Base-by-base conservation (phyloP, 108 stramenopile genomes). In the Nitzschia sp. region DNA sequence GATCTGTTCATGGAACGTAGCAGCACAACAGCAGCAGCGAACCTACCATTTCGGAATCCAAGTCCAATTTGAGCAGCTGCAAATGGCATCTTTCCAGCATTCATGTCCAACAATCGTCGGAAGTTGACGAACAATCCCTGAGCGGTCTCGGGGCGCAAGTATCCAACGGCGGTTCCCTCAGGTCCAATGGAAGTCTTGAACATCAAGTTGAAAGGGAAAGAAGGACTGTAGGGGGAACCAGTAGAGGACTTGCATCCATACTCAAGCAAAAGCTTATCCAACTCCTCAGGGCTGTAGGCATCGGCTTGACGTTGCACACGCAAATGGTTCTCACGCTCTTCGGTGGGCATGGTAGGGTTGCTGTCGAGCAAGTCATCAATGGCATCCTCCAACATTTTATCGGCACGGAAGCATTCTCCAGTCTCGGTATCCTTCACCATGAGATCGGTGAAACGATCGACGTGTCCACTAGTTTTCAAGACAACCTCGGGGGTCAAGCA, bases 201-300 rank as follows among this genome's bases (percentile, higher is more conserved):
- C 99, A 99, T 99, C 57, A 99, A 85, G 83, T 99, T 99, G 90
- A 99, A 99, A 8, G 99, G 97, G 67, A 98, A 99, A 29, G 97
- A 94, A 51, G 88, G 83, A 60, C 89, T 84, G 62, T 94, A 96
- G 15, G 88, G 54, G 67, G 96, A 85, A 40, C 97, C 97, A 52
- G 87, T 89, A 10, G 88, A 78, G 25, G 93, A 82, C 76, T 86
- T 90, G 77, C 95, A 92, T 42, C 80, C 85, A 77, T 98, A 98
- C 70, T 89, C 80, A 14, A 81, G 66, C 40, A 98, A 64, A 44
- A 94, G 81, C 21, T 78, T 90, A 63, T 95, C 93, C 69, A 99
- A 81, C 82, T 99, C 97, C 37, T 86, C 87, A 6, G 96, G 92
- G 37, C 86, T 87, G 87, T 87, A 98, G 10, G 98, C 98, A 81